Evolutionary conservation across 148 eudicot genomes (phyloP).

Genomic region (Camellia sinensis): DNA sequence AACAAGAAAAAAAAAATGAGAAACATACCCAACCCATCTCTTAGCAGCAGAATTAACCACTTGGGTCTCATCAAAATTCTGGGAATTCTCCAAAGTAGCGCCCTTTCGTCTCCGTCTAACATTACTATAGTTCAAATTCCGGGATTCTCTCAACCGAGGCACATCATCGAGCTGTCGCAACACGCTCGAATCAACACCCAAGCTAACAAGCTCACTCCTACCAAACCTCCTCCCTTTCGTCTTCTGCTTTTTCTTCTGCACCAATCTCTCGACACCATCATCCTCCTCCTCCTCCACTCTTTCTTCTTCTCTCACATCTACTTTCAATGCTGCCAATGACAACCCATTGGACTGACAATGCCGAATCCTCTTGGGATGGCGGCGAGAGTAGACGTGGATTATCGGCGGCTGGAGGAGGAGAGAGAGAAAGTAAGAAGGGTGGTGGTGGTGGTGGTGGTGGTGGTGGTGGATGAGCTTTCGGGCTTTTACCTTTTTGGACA

Average conservation of each 20-base stretch:
- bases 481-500: constrained; percentile 63
- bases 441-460: not conserved
- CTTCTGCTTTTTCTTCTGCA: constrained; percentile 13
- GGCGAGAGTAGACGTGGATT: constrained; percentile 36
- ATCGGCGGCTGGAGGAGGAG: constrained; percentile 10
- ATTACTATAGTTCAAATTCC: constrained; percentile 21
- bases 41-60: constrained; percentile 23
- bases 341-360: not conserved
- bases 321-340: not conserved
- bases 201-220: constrained; percentile 31
- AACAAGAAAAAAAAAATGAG: not conserved
- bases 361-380: constrained; percentile 16
- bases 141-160: constrained; percentile 40
- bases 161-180: constrained; percentile 28
- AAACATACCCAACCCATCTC: constrained; percentile 44
- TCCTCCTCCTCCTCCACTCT: constrained; percentile 14
- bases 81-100: constrained; percentile 16
- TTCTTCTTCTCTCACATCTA: constrained; percentile 18
- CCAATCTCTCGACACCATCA: constrained; percentile 12
- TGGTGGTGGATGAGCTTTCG: constrained; percentile 19
- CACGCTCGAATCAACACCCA: constrained; percentile 45
- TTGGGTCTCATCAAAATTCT: constrained; percentile 16
- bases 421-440: not conserved
- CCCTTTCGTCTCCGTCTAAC: constrained; percentile 25
- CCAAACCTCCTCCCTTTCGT: constrained; percentile 32